Conservation (phyloP, 2,329 filamentous ascomycete genomes). For the Coniochaeta sp. region DNA sequence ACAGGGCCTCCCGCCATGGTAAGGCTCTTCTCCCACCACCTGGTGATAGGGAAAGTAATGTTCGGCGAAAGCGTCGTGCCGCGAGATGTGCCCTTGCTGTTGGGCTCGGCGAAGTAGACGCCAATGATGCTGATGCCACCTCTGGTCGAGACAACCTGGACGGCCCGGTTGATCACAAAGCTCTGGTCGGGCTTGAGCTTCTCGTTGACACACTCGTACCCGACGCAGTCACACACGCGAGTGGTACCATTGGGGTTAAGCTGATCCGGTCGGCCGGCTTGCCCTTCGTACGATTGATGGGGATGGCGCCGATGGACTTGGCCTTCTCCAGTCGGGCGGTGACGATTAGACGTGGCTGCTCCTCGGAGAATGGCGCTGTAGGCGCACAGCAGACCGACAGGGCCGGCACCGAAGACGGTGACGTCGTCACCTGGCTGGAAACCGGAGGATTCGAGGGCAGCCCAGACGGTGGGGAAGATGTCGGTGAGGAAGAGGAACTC, state of each 20-base stretch:
- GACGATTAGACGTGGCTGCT: slow-evolving; percentile 14
- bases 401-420: slow-evolving; percentile 18
- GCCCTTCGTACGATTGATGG: too few relatives aligned
- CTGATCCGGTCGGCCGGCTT: slow-evolving; percentile 14
- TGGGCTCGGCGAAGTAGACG: slow-evolving; percentile 9
- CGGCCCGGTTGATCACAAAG: slow-evolving; percentile 12
- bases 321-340: too few relatives aligned
- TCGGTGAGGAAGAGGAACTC: slow-evolving; percentile 23
- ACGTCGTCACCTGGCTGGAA: slow-evolving; percentile 27
- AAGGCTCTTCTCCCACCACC: slow-evolving; percentile 12
- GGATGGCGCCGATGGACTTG: too few relatives aligned
- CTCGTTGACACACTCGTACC: slow-evolving; percentile 12
- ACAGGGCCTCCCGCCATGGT: slow-evolving; percentile 8
- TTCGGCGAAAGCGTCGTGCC: slow-evolving; percentile 6
- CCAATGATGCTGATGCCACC: slow-evolving; percentile 18
- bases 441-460: slow-evolving; percentile 24
- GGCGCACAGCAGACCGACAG: slow-evolving; percentile 17
- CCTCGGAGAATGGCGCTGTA: slow-evolving; percentile 18
- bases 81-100: slow-evolving; percentile 10
- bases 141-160: slow-evolving; percentile 8
- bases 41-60: slow-evolving; percentile 12
- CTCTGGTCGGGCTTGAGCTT: slow-evolving; percentile 11
- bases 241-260: slow-evolving; percentile 12
- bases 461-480: slow-evolving; percentile 32
- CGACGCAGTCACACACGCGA: slow-evolving; percentile 16